Evolutionary conservation across 2,329 filamentous ascomycete genomes (phyloP).

Genomic region (Pezicula rhizophila): DNA sequence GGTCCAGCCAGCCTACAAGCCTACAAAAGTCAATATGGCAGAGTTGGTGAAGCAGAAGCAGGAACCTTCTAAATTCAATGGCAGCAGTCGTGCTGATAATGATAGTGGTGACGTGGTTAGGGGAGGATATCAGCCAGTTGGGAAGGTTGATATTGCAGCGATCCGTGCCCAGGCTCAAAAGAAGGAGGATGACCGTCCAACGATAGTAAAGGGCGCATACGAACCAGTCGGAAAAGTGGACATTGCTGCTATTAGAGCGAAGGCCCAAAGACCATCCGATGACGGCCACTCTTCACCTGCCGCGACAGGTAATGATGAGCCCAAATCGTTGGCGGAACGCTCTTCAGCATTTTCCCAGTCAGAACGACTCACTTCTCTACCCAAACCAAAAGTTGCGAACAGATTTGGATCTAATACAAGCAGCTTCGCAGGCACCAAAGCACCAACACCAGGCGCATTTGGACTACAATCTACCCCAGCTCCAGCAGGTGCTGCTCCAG

Average conservation of each 20-base stretch:
- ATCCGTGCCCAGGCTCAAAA: slow-evolving; percentile 71
- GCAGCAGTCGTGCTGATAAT: slow-evolving; percentile 39
- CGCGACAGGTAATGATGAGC: slow-evolving; percentile 39
- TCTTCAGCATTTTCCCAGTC: slow-evolving; percentile 68
- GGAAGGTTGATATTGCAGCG: slow-evolving; percentile 95
- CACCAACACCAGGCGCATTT: slow-evolving; percentile 67
- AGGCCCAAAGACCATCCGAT: slow-evolving; percentile 59
- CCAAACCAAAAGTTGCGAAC: slow-evolving; percentile 92
- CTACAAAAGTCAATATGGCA: slow-evolving; percentile 90
- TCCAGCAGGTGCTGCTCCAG: slow-evolving; percentile 47
- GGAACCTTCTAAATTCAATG: slow-evolving; percentile 56
- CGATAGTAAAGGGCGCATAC: slow-evolving; percentile 85
- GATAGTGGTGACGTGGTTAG: slow-evolving; percentile 60
- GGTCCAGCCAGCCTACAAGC: slow-evolving; percentile 87
- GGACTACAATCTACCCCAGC: slow-evolving; percentile 58
- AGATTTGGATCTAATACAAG: slow-evolving; percentile 68
- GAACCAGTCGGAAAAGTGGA: slow-evolving; percentile 95
- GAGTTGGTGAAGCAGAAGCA: slow-evolving; percentile 71
- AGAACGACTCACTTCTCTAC: slow-evolving; percentile 77
- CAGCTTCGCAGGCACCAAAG: slow-evolving; percentile 81
- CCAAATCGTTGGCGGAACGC: slow-evolving; percentile 67
- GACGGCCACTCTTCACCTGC: slow-evolving; percentile 35
- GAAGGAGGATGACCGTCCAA: slow-evolving; percentile 70
- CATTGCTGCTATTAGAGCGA: slow-evolving; percentile 86
- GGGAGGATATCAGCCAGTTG: slow-evolving; percentile 87